Conservation (phyloP, 2,329 filamentous ascomycete species). For the Fonsecaea pugnacius region DNA sequence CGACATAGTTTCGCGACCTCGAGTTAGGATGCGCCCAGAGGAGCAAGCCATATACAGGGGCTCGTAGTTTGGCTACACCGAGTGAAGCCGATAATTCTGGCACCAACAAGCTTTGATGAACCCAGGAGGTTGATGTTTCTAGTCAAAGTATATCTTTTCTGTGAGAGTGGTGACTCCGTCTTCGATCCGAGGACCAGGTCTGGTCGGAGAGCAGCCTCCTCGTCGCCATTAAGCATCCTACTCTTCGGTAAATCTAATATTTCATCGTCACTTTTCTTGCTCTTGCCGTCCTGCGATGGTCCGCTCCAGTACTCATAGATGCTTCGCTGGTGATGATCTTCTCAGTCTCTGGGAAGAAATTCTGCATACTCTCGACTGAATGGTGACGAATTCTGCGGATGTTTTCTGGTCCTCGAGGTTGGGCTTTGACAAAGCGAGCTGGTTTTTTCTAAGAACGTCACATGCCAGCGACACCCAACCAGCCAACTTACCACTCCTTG, state of each 20-base stretch:
- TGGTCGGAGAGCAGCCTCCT: background rate
- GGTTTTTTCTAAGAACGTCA: background rate
- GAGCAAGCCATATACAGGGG: background rate
- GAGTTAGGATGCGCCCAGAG: background rate
- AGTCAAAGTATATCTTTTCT: background rate
- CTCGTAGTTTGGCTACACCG: background rate
- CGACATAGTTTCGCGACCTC: background rate
- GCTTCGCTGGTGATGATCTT: background rate
- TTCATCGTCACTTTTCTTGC: background rate
- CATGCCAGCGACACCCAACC: background rate
- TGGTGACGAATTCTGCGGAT: background rate
- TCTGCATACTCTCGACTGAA: background rate
- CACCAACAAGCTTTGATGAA: no score
- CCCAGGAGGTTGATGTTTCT: background rate
- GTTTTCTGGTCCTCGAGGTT: background rate
- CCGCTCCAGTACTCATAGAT: background rate
- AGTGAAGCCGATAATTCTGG: background rate
- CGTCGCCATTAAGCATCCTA: background rate
- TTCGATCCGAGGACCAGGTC: background rate
- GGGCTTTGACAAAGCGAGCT: background rate
- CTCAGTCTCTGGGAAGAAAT: background rate
- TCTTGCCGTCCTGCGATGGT: background rate
- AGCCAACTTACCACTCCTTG: background rate
- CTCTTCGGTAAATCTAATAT: background rate
- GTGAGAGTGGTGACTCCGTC: background rate